Evolutionary conservation across 176 grass and related monocot genomes (phyloP), one percentile per base, ranked within the genome.

Genomic region (Rhynchospora breviuscula): DNA sequence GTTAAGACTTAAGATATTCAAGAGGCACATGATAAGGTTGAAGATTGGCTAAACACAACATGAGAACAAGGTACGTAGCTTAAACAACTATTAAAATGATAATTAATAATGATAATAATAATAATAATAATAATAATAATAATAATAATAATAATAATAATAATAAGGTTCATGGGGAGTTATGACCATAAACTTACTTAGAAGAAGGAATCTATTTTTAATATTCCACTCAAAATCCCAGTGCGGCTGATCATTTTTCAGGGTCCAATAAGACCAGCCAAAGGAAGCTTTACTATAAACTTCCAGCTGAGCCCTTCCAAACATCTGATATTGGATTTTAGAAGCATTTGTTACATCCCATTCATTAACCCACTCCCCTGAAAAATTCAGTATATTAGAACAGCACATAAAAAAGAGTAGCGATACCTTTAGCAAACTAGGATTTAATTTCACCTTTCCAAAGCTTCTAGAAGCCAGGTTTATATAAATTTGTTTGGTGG

Each of bases 301-400:
- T 14, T 94, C 92, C 56, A 94, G 54, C 44, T 97, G 94, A 12
- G 88, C 85, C 54, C 85, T 94, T 71, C 94, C 94, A 89, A 89
- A 97, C 86, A 92, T 70, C 29, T 94, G 94, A 84, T 97, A 97
- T 79, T 92, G 80, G 17, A 58, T 26, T 63, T 84, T 87, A 65
- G 94, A 89, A 57, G 94, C 90, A 23, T 89, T 56, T 22, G 87
- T 21, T 65, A 92, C 90, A 81, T 87, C 88, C 94, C 94, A 97
- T 89, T 97, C 92, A 81, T 97, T 97, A n/a, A 94, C 94, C 94
- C 94, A 97, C 81, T 92, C 94, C 45, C 92, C 94, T 97, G 80
- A 85, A 70, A 85, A 79, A 83, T 46, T 17, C 44, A 35, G 73
- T 54, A 54, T 17, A 77, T 71, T 47, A 71, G 67, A 21, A 71